Evolutionary conservation across 2,329 filamentous ascomycete species (phyloP).

Genomic region (Exophiala phaeomuriformis): DNA sequence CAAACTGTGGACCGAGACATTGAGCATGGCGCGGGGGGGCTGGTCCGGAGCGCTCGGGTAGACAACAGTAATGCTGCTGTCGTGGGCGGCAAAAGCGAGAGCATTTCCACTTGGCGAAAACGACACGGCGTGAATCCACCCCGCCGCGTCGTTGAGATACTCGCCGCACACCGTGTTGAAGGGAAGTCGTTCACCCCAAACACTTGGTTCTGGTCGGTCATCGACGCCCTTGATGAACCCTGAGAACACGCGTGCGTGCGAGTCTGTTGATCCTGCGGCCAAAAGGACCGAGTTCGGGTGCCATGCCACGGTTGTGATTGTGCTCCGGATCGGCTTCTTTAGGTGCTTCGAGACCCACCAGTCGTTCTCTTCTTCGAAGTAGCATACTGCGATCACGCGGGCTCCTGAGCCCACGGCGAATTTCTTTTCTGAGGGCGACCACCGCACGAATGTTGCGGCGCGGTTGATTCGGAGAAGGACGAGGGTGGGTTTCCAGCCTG

Average conservation of each 20-base stretch:
- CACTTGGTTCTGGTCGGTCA: constrained; percentile 71
- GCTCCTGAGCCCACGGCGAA: constrained; percentile 96
- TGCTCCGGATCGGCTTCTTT: constrained; percentile 97
- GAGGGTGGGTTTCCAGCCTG: constrained; percentile 92
- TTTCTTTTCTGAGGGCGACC: constrained; percentile 94
- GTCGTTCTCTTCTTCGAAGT: constrained; percentile 98
- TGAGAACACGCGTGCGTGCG: constrained; percentile 89
- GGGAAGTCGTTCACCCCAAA: constrained; percentile 90
- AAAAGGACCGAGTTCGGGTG: constrained; percentile 95
- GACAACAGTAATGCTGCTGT: constrained; percentile 93
- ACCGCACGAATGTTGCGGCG: constrained; percentile 91
- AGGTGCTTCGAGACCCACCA: constrained; percentile 99
- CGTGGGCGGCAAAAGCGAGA: constrained; percentile 89
- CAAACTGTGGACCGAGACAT: constrained; percentile 78
- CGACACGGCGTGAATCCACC: constrained; percentile 88
- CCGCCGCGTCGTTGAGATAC: constrained; percentile 89
- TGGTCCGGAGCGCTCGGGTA: constrained; percentile 89
- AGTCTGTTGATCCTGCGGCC: constrained; percentile 92
- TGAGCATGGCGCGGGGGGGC: constrained; percentile 82
- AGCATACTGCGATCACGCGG: constrained; percentile 90
- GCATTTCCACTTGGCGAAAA: constrained; percentile 90
- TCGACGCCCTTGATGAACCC: constrained; percentile 96
- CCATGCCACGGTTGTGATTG: constrained; percentile 90
- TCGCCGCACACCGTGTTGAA: constrained; percentile 99
- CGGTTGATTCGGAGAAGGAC: constrained; percentile 95